Conservation (phyloP, 345 rosid genomes). For the Hibiscus syriacus region DNA sequence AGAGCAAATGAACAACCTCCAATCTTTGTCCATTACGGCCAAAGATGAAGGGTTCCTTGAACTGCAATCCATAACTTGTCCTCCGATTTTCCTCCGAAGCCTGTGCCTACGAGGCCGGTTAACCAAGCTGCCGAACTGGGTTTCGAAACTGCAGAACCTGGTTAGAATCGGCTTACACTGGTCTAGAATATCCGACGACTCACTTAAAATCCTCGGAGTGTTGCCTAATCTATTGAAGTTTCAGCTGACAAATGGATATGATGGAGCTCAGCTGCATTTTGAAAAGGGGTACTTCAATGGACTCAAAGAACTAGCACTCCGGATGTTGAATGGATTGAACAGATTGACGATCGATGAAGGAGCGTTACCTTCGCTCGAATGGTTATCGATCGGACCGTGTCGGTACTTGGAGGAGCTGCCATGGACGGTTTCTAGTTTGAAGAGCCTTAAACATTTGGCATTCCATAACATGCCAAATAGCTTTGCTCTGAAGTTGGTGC, state of each 20-base stretch:
- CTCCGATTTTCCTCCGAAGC: background rate
- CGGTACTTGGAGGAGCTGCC: background rate
- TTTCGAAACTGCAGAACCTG: background rate
- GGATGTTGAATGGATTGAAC: background rate
- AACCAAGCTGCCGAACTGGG: slow-evolving; percentile 8
- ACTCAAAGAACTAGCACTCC: background rate
- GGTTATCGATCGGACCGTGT: background rate
- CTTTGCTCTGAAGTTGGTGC: background rate
- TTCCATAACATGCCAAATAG: background rate
- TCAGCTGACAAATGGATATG: background rate
- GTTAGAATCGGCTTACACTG: background rate
- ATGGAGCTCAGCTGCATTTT: background rate
- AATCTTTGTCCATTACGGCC: background rate
- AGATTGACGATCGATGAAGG: background rate
- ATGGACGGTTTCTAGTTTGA: background rate
- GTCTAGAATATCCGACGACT: background rate
- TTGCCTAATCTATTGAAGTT: slow-evolving; percentile 4
- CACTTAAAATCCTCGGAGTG: slow-evolving; percentile 5
- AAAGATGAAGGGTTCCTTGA: background rate
- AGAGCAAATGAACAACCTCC: slow-evolving; percentile 6
- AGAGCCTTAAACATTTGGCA: background rate
- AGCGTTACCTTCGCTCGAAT: background rate
- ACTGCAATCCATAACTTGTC: background rate
- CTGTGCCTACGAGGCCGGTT: background rate
- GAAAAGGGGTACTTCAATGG: background rate